Conservation (phyloP, 2,329 filamentous ascomycete species). For the Botryotinia convoluta region DNA sequence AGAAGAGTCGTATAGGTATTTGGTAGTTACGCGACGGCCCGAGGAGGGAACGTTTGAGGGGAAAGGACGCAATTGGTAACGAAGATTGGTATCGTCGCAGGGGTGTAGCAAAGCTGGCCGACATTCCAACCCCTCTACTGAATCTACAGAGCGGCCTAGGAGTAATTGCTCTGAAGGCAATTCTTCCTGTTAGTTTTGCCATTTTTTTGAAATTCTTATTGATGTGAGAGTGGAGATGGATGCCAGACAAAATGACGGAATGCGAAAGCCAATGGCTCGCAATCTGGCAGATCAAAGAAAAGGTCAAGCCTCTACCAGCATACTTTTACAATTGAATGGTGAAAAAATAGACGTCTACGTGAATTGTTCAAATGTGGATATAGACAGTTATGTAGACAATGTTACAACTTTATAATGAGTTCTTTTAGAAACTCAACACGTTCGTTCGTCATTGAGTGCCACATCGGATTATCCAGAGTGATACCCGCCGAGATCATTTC, state of each 20-base stretch:
- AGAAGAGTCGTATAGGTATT: constrained; percentile 24
- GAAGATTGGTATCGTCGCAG: constrained; percentile 16
- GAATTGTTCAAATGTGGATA: background rate
- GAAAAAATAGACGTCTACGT: background rate
- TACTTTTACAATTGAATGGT: background rate
- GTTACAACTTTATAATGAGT: background rate
- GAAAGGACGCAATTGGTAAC: background rate
- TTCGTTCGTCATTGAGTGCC: constrained; percentile 16
- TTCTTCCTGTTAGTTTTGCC: constrained; percentile 26
- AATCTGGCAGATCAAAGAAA: constrained; percentile 17
- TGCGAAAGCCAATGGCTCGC: constrained; percentile 34
- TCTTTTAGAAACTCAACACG: constrained; percentile 4
- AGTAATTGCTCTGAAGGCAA: constrained; percentile 27
- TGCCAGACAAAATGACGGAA: constrained; percentile 12
- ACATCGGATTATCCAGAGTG: constrained; percentile 6
- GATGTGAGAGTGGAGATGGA: background rate
- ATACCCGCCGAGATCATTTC: constrained; percentile 4
- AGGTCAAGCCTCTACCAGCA: background rate
- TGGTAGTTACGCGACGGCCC: background rate
- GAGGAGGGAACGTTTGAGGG: background rate
- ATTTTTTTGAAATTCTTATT: constrained; percentile 24
- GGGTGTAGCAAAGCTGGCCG: background rate
- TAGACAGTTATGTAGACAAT: background rate
- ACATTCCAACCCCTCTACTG: constrained; percentile 1
- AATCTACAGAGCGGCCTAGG: constrained; percentile 11